Evolutionary conservation across 176 grass and related monocot genomes (phyloP).

Genomic region (bread wheat (Triticum aestivum)): DNA sequence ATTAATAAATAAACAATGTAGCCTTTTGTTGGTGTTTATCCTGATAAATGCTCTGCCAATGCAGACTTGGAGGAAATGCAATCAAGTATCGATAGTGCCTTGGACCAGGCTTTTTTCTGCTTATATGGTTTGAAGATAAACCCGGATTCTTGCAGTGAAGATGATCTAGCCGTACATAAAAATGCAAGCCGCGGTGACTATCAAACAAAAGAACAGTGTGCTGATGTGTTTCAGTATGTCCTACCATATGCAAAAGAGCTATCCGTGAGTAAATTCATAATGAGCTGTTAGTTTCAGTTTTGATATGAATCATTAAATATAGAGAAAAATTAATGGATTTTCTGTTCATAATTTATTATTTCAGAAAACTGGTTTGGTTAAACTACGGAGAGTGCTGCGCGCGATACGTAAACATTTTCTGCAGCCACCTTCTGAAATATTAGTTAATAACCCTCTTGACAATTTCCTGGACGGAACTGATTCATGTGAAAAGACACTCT

Average conservation of each 20-base stretch:
- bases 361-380: slow-evolving; percentile 96
- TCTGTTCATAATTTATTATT: slow-evolving; percentile 39
- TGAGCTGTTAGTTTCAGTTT: slow-evolving; percentile 26
- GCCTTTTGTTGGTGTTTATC: neutral
- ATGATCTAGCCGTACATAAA: slow-evolving; percentile 83
- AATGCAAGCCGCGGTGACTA: slow-evolving; percentile 96
- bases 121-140: slow-evolving; percentile 99
- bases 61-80: slow-evolving; percentile 89
- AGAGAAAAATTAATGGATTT: slow-evolving; percentile 17
- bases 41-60: slow-evolving; percentile 43
- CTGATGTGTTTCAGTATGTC: slow-evolving; percentile 99
- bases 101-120: slow-evolving; percentile 98
- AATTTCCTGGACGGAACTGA: slow-evolving; percentile 89
- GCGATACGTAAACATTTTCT: slow-evolving; percentile 96
- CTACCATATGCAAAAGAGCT: slow-evolving; percentile 89
- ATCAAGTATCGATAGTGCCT: slow-evolving; percentile 77
- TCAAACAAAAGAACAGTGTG: slow-evolving; percentile 99
- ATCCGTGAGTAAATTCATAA: slow-evolving; percentile 64
- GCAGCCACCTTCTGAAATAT: slow-evolving; percentile 78
- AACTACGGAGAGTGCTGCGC: slow-evolving; percentile 83
- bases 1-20: neutral
- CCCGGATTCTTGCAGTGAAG: slow-evolving; percentile 91
- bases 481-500: slow-evolving; percentile 74
- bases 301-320: slow-evolving; percentile 16
- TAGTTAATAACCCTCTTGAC: slow-evolving; percentile 69